Evolutionary conservation across 2,329 filamentous ascomycete genomes (phyloP).

Genomic region (Dothistroma septosporum): DNA sequence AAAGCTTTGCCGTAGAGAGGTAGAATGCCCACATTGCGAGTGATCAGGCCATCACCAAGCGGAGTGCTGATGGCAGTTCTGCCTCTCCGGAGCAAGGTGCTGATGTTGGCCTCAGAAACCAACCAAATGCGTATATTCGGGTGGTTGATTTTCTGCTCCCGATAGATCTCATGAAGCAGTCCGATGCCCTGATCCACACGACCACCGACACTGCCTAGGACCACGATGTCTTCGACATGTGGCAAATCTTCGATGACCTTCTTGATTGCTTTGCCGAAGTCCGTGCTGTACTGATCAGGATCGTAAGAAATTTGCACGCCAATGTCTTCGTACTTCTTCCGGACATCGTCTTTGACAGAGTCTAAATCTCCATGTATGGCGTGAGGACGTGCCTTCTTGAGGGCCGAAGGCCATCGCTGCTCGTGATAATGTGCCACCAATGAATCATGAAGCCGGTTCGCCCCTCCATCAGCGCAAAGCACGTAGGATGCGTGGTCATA

Average conservation of each 20-base stretch:
- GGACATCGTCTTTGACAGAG: constrained; percentile 63
- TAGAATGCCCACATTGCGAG: constrained; percentile 78
- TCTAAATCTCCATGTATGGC: constrained; percentile 88
- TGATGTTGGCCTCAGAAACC: constrained; percentile 74
- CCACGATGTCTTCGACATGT: constrained; percentile 54
- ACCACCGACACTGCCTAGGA: constrained; percentile 79
- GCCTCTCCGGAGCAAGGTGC: constrained; percentile 71
- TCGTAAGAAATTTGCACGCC: constrained; percentile 63
- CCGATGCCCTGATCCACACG: constrained; percentile 90
- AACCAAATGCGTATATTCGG: constrained; percentile 61
- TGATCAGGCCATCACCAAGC: constrained; percentile 53
- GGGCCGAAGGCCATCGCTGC: constrained; percentile 16
- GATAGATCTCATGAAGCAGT: constrained; percentile 77
- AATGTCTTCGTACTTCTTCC: constrained; percentile 61
- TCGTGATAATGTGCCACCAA: constrained; percentile 30
- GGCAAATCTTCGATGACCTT: constrained; percentile 46
- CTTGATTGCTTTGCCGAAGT: constrained; percentile 79
- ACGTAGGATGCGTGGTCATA: constrained; percentile 56
- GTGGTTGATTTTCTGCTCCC: constrained; percentile 42
- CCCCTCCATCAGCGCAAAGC: constrained; percentile 87
- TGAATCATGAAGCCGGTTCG: constrained; percentile 66
- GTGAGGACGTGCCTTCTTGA: constrained; percentile 40
- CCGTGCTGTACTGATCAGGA: constrained; percentile 80
- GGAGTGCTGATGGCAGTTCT: constrained; percentile 65
- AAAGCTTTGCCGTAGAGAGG: constrained; percentile 72